These are phyloP conservation scores for Hypoxylon sp. DNA, from an alignment of 2,329 filamentous ascomycete genomes.

Conservation along the genomic window DNA sequence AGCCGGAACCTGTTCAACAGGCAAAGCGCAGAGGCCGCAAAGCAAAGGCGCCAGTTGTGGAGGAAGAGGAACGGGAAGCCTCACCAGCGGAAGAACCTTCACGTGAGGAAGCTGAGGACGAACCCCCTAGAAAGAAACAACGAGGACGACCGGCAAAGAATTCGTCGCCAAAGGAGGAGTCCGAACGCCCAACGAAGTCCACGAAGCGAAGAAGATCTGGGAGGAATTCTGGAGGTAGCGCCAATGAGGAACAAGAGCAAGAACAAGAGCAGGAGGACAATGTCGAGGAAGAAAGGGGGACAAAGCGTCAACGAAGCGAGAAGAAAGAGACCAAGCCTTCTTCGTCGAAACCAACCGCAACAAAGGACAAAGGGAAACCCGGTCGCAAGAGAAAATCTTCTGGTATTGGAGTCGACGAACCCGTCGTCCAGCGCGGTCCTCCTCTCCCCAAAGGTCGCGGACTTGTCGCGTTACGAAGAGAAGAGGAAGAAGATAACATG, in stretches of 20 bases:
- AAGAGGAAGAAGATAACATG: slow-evolving; percentile 67
- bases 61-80: slow-evolving; percentile 40
- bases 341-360: slow-evolving; percentile 43
- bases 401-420: slow-evolving; percentile 63
- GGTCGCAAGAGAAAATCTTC: slow-evolving; percentile 58
- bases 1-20: slow-evolving; percentile 47
- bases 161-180: slow-evolving; percentile 34
- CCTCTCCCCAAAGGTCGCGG: slow-evolving; percentile 70
- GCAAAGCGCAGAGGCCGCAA: slow-evolving; percentile 51
- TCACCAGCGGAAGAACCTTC: slow-evolving; percentile 31
- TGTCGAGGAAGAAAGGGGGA: slow-evolving; percentile 44
- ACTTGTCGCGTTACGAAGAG: slow-evolving; percentile 67
- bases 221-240: slow-evolving; percentile 38
- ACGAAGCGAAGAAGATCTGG: slow-evolving; percentile 48
- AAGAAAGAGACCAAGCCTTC: slow-evolving; percentile 45
- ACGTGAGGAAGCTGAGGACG: slow-evolving; percentile 43
- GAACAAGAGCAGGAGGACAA: slow-evolving; percentile 40
- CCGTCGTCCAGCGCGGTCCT: slow-evolving; percentile 66
- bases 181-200: slow-evolving; percentile 43
- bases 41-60: slow-evolving; percentile 46
- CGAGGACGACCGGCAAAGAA: slow-evolving; percentile 50
- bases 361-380: slow-evolving; percentile 53
- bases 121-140: slow-evolving; percentile 48
- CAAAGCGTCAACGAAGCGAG: slow-evolving; percentile 50
- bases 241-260: slow-evolving; percentile 36